phyloP scores from a whole-genome alignment of 805 yeast genomes.

The Sugiyamaella qingdaonensis region DNA sequence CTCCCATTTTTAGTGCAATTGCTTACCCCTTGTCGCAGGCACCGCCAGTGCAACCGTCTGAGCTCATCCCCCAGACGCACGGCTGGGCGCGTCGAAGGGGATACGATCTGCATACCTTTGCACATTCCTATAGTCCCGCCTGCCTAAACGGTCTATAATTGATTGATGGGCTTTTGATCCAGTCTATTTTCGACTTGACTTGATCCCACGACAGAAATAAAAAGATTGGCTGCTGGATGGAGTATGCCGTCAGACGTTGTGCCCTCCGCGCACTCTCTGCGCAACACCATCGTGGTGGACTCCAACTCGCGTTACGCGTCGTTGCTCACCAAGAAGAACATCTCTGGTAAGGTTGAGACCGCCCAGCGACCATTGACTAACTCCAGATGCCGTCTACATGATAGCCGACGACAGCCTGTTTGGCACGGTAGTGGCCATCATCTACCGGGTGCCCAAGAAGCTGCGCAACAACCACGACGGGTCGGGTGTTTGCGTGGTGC shows the following conservation, averaged over 20 bases:
- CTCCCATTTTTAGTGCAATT: too few relatives aligned
- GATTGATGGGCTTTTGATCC: neutral
- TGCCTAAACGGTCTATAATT: neutral
- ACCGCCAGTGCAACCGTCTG: too few relatives aligned
- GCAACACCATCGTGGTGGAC: slow-evolving; percentile 20
- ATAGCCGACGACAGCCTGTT: slow-evolving; percentile 33
- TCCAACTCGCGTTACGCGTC: slow-evolving; percentile 34
- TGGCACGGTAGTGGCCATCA: slow-evolving; percentile 33
- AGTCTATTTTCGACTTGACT: neutral
- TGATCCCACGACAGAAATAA: neutral
- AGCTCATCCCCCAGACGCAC: neutral
- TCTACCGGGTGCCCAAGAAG: slow-evolving; percentile 26
- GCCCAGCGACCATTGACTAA: neutral
- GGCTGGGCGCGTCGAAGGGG: slow-evolving; percentile 1
- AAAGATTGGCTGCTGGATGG: neutral
- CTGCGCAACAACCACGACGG: slow-evolving; percentile 6
- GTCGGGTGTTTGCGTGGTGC: slow-evolving; percentile 27
- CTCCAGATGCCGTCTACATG: slow-evolving; percentile 34
- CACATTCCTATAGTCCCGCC: neutral
- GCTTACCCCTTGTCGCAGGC: too few relatives aligned
- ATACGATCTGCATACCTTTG: neutral
- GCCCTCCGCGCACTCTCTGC: neutral
- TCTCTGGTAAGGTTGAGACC: slow-evolving; percentile 17
- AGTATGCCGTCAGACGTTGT: neutral
- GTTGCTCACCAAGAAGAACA: slow-evolving; percentile 23